These are phyloP conservation scores for Stephanodiscus minutulus DNA, from an alignment of 108 stramenopile species.

Conservation along the genomic window DNA sequence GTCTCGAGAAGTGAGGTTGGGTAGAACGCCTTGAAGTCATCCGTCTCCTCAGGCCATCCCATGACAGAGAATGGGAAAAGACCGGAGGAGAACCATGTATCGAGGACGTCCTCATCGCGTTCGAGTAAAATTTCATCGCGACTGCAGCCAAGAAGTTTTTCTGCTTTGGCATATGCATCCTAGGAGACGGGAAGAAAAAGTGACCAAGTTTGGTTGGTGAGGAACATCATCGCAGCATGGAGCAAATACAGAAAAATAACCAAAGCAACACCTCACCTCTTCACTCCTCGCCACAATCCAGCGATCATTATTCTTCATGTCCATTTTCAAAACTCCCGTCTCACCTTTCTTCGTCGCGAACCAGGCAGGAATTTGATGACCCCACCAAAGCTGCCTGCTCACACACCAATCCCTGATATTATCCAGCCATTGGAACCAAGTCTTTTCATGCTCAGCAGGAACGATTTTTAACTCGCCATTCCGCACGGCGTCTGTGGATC, in stretches of 20 bases:
- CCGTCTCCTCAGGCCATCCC: conserved; percentile 96
- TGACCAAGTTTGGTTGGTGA: neutral
- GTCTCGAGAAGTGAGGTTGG: conserved; percentile 99
- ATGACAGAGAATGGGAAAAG: conserved; percentile 99
- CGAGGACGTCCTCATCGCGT: conserved; percentile 98
- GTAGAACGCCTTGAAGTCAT: conserved; percentile 96
- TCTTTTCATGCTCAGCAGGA: conserved; percentile 93
- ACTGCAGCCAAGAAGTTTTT: conserved; percentile 75
- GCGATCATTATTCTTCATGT: conserved; percentile 86
- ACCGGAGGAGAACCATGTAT: conserved; percentile 99
- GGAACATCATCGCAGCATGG: neutral
- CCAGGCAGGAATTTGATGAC: conserved; percentile 99
- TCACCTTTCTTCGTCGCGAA: conserved; percentile 88
- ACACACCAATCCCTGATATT: conserved; percentile 99
- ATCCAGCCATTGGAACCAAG: conserved; percentile 97
- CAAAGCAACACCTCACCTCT: conserved; percentile 51
- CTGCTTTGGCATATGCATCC: conserved; percentile 87
- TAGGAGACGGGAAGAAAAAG: conserved; percentile 11
- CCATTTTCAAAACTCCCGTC: conserved; percentile 65
- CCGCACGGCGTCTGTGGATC: conserved; percentile 91
- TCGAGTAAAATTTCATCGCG: conserved; percentile 81
- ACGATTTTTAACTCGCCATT: conserved; percentile 94
- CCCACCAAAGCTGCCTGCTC: conserved; percentile 99
- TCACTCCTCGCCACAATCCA: conserved; percentile 96
- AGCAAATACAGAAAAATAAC: neutral